Base-by-base conservation (phyloP, 768 basidiomycete genomes). In the Brasilioporus rufonigricans region DNA sequence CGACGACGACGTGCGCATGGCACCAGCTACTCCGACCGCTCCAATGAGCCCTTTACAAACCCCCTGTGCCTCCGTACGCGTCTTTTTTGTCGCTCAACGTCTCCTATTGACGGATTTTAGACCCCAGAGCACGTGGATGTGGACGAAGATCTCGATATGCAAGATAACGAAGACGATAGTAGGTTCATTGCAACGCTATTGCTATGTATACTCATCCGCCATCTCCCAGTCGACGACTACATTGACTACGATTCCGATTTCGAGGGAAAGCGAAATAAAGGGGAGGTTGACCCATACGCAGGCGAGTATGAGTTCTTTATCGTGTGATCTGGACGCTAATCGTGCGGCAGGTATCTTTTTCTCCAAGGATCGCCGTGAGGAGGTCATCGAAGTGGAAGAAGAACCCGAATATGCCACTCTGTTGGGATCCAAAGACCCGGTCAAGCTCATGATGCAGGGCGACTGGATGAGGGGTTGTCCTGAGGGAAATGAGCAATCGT, bases 381-480 rank as follows among this genome's bases (percentile, higher is more conserved):
- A 91, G 70, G 89, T 95, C 35, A 91, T 95, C 44, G 93, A 97
- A 73, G 84, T 94, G 1, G 88, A 94, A 65, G 93, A 94, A 71
- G 80, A 86, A 46, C 79, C 86, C 8, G 86, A 89, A 67, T 66
- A 67, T 39, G 73, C 73, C 18, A 56, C 67, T 38, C 66, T 89
- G 31, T 69, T 75, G 18, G 71, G 68, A 19, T 75, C 68, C 52
- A 71, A 70, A 38, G 80, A 83, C 52, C 71, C 71, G 18, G 77
- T 84, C 31, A 82, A 82, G 59, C 73, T 94, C 38, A 84, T 96
- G 81, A 86, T 86, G 21, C 89, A 91, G 70, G 91, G 91, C 26
- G 86, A 94, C 66, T 97, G 93, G 93, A 97, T 97, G 94, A 91
- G 90, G 68, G 94, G 94, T 19, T 97, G 94, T 71, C 93, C 94